Percentiles rank a stretch among this genome's conserved stretches.
Conservation (phyloP, 106 monocot species). For the Triglochin maritima region DNA sequence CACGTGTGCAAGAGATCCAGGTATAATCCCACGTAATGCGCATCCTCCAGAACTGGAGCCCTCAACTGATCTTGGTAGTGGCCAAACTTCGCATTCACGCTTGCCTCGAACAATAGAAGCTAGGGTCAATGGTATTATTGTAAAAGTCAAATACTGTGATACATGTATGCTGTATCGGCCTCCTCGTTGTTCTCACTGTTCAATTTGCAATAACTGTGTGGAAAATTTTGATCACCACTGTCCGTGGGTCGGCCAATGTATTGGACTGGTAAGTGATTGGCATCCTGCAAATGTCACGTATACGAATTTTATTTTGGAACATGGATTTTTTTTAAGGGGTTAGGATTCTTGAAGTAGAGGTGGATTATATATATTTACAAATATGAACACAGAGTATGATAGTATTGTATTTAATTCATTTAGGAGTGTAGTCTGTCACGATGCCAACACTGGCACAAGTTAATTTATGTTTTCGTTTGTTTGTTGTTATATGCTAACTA, state of each 20-base stretch:
- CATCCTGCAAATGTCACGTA: background rate
- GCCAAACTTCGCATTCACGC: conserved; percentile 18
- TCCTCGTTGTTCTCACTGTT: conserved; percentile 45
- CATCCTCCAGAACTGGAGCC: conserved; percentile 23
- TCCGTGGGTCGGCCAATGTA: conserved; percentile 47
- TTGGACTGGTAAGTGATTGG: conserved; percentile 29
- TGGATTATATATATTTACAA: background rate
- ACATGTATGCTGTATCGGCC: conserved; percentile 46
- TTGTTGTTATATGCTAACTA: background rate
- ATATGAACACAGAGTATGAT: no score
- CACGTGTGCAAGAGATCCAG: conserved; percentile 32
- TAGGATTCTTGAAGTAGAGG: background rate
- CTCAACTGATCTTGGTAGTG: conserved; percentile 1
- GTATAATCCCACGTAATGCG: conserved; percentile 31
- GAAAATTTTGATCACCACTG: conserved; percentile 47
- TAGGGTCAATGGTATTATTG: conserved; percentile 15
- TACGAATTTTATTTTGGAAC: no score
- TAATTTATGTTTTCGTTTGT: no score
- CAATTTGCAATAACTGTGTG: conserved; percentile 46
- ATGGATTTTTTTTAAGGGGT: no score
- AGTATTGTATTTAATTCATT: no score
- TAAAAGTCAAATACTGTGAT: conserved; percentile 38
- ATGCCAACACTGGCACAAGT: no score
- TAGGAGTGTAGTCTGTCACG: no score
- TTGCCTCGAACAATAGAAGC: conserved; percentile 32